A percentile compares a stretch with the other conserved stretches of the same genome.
Conservation (phyloP, 2,329 filamentous ascomycete species). For the Diplodia mutila region DNA sequence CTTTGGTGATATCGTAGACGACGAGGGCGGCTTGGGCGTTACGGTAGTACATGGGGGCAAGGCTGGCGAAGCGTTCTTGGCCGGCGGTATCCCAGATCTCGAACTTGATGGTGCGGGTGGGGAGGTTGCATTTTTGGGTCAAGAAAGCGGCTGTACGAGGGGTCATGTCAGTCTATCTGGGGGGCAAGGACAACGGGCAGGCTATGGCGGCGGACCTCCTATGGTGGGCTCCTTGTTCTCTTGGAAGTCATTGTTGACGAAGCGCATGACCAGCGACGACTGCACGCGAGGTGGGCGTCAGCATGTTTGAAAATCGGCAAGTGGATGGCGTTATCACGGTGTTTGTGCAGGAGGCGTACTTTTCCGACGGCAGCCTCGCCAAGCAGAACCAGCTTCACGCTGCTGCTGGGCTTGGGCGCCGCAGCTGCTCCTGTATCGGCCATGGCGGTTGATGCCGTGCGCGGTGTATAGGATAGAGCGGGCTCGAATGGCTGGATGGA, state of each 20-base stretch:
- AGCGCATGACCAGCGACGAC: constrained; percentile 96
- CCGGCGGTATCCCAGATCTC: constrained; percentile 97
- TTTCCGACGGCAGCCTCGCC: constrained; percentile 98
- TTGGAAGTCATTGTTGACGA: constrained; percentile 99
- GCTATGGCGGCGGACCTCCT: constrained; percentile 66
- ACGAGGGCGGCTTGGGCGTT: constrained; percentile 97
- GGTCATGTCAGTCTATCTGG: constrained; percentile 10
- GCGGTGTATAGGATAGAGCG: neutral
- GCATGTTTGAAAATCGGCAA: constrained; percentile 28
- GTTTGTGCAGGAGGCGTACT: constrained; percentile 58
- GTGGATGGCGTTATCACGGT: constrained; percentile 20
- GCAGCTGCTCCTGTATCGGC: constrained; percentile 68
- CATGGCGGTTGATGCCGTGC: constrained; percentile 53
- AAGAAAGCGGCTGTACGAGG: constrained; percentile 79
- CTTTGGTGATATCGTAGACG: constrained; percentile 97
- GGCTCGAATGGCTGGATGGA: constrained; percentile 8
- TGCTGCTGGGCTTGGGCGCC: constrained; percentile 94
- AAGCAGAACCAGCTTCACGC: constrained; percentile 97
- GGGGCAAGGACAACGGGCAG: neutral
- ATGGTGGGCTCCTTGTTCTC: constrained; percentile 99
- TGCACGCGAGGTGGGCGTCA: constrained; percentile 42
- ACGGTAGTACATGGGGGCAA: constrained; percentile 99
- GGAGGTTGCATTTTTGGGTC: constrained; percentile 97
- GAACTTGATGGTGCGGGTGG: constrained; percentile 73
- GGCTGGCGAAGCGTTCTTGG: constrained; percentile 94